Evolutionary conservation across 192 early-diverging fungal genomes (phyloP).

Genomic region (Spizellomyces punctatus): DNA sequence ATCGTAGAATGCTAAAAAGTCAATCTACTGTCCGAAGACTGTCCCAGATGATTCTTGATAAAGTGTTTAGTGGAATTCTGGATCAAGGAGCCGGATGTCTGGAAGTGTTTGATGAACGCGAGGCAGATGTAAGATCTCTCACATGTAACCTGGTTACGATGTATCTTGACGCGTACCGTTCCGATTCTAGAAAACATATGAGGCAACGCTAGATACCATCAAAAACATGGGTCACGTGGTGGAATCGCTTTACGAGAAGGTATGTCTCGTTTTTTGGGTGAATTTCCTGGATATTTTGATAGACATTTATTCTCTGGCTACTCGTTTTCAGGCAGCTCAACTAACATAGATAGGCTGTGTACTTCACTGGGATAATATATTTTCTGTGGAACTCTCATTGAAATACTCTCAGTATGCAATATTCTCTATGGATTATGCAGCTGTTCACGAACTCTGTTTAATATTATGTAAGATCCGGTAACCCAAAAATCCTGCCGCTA

Average conservation of each 20-base stretch:
- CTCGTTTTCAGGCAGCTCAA: conserved; percentile 9
- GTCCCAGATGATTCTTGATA: conserved; percentile 99
- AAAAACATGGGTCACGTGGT: conserved; percentile 97
- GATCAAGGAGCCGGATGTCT: conserved; percentile 97
- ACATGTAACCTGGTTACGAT: background rate
- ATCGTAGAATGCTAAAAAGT: background rate
- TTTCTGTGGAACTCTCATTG: background rate
- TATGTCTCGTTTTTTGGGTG: conserved; percentile 19
- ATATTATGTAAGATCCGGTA: conserved; percentile 21
- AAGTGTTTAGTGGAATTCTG: conserved; percentile 91
- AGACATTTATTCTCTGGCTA: background rate
- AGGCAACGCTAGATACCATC: conserved; percentile 89
- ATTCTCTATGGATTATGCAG: background rate
- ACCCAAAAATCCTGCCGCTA: conserved; percentile 22
- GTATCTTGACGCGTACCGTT: conserved; percentile 3
- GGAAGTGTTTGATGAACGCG: conserved; percentile 90
- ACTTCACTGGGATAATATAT: background rate
- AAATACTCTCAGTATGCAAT: background rate
- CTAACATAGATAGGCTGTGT: conserved; percentile 3
- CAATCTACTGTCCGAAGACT: conserved; percentile 45
- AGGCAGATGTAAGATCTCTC: conserved; percentile 69
- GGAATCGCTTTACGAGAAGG: conserved; percentile 94
- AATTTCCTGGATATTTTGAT: background rate
- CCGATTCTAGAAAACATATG: conserved; percentile 78
- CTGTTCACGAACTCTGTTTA: background rate